These are phyloP conservation scores for Monilinia vaccinii-corymbosi DNA, from an alignment of 2,329 filamentous ascomycete species.

Conservation along the genomic window DNA sequence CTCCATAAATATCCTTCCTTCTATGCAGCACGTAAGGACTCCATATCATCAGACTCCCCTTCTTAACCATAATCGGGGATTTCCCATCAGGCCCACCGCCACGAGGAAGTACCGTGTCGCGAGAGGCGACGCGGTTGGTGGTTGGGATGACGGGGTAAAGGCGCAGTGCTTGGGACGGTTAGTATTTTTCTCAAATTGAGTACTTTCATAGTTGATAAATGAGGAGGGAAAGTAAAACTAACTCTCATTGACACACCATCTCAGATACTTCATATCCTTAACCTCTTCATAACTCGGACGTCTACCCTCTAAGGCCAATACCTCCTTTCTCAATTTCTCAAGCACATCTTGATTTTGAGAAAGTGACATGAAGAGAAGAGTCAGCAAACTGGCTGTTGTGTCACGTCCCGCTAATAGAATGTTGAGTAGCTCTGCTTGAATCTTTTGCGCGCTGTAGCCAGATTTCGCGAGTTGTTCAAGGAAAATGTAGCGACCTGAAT, in stretches of 20 bases:
- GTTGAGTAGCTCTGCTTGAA: constrained; percentile 19
- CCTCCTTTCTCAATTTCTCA: constrained; percentile 32
- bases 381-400: constrained; percentile 14
- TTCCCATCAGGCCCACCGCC: constrained; percentile 30
- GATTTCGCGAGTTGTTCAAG: constrained; percentile 31
- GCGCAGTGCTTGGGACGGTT: constrained; percentile 35
- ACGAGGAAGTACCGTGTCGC: constrained; percentile 33
- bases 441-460: constrained; percentile 14
- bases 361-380: constrained; percentile 26
- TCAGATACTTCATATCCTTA: constrained; percentile 19
- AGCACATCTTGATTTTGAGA: constrained; percentile 13
- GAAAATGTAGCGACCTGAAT: constrained; percentile 12
- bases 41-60: constrained; percentile 19
- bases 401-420: constrained; percentile 16
- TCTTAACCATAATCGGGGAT: constrained; percentile 26
- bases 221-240: constrained; percentile 23
- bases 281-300: constrained; percentile 13
- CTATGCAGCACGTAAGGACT: constrained; percentile 28
- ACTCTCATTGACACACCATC: constrained; percentile 28
- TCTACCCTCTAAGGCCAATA: constrained; percentile 16
- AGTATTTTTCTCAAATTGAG: no score
- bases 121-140: constrained; percentile 41
- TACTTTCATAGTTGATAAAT: neutral
- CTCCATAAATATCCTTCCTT: constrained; percentile 52
- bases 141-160: constrained; percentile 38